These are phyloP conservation scores for Cryptococcus depauperatus DNA, from an alignment of 1,284 basidiomycete species.

Conservation along the genomic window DNA sequence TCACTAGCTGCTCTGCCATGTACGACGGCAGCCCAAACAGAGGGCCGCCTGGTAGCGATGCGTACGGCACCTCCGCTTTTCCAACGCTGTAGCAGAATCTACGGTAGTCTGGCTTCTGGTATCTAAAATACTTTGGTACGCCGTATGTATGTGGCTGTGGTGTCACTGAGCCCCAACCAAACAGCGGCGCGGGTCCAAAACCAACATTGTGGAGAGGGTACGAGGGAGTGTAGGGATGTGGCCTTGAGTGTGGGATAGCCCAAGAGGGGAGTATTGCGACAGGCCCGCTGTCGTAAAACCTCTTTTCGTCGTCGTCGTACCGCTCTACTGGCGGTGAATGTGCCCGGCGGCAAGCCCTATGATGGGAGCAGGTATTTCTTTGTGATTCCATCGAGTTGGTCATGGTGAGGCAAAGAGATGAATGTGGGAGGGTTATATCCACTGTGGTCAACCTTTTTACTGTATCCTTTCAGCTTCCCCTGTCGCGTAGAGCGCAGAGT, in stretches of 20 bases:
- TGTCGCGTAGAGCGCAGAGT: too few relatives aligned
- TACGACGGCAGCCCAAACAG: conserved; percentile 16
- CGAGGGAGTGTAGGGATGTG: conserved; percentile 15
- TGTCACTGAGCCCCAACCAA: conserved; percentile 28
- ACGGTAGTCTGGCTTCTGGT: conserved; percentile 27
- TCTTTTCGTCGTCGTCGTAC: too few relatives aligned
- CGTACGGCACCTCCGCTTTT: conserved; percentile 30
- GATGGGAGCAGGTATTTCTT: too few relatives aligned
- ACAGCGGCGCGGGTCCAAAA: conserved; percentile 20
- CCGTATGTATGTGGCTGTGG: conserved; percentile 22
- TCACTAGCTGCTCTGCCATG: conserved; percentile 17
- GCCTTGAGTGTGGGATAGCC: conserved; percentile 2
- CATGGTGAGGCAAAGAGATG: too few relatives aligned
- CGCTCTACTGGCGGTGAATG: too few relatives aligned
- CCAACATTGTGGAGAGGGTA: conserved; percentile 19
- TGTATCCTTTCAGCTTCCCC: too few relatives aligned
- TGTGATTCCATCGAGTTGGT: too few relatives aligned
- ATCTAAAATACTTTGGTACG: conserved; percentile 17
- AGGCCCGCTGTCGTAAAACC: too few relatives aligned
- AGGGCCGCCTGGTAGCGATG: conserved; percentile 24
- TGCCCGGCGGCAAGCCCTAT: too few relatives aligned
- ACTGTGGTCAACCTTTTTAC: too few relatives aligned
- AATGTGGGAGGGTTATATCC: too few relatives aligned
- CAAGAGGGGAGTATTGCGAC: background rate
- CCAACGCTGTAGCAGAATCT: conserved; percentile 29